phyloP scores from a whole-genome alignment of 192 early-diverging fungal species.

The Backusella tarrabulga region DNA sequence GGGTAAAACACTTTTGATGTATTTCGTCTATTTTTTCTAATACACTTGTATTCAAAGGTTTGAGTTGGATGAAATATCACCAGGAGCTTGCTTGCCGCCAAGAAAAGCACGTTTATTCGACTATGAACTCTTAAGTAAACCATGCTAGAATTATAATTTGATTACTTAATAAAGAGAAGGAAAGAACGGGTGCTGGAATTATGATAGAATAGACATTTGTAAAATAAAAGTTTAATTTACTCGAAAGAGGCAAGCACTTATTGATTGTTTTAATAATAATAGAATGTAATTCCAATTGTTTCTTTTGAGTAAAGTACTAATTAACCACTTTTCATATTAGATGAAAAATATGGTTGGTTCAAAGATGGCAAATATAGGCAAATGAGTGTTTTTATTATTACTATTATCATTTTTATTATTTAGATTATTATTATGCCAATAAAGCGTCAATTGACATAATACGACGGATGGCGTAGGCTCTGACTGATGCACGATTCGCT shows the following conservation, averaged over 20 bases:
- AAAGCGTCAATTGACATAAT: not conserved
- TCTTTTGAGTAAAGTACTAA: no score
- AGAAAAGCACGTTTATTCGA: constrained; percentile 53
- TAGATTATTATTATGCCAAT: not conserved
- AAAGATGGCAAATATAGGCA: not conserved
- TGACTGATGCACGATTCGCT: not conserved
- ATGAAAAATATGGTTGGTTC: no score
- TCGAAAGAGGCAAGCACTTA: not conserved
- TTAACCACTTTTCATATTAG: no score
- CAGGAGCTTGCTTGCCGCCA: constrained; percentile 50
- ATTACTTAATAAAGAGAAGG: not conserved
- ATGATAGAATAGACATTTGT: not conserved
- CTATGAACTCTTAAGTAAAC: constrained; percentile 67
- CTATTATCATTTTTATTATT: not conserved
- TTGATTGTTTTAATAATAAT: not conserved
- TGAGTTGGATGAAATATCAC: constrained; percentile 62
- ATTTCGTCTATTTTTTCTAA: not conserved
- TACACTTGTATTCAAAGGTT: constrained; percentile 39
- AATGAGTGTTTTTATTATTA: not conserved
- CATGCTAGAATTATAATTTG: not conserved
- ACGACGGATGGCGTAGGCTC: not conserved
- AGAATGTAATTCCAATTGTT: no score
- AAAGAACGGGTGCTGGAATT: not conserved
- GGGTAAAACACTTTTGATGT: constrained; percentile 38
- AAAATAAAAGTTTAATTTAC: not conserved